Base-by-base conservation (phyloP, 164 flowering plant genomes). In the Aristolochia californica region DNA sequence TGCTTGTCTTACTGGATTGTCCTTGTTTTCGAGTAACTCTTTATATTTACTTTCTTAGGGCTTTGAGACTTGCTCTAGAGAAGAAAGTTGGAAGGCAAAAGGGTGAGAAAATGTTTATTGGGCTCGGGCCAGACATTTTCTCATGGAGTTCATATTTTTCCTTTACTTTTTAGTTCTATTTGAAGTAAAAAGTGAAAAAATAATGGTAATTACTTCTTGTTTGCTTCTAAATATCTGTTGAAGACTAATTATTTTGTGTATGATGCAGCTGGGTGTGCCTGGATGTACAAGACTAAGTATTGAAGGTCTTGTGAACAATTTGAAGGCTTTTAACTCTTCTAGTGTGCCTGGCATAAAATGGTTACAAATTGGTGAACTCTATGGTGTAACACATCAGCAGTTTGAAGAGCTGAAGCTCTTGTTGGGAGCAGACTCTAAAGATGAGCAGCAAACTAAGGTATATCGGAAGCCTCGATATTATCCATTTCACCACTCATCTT, bases 181-280 rank as follows among this genome's bases (percentile, higher is more conserved):
- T n/a, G 5, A 5, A 8, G 27, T 23, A 52, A 52, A 1, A 22
- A 52, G 55, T 52, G n/a, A 1, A 22, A 16, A 26, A 20, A 10
- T 52, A 11, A 2, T 23, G 43, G 14, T 54, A 17, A 2, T 54
- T 22, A 14, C 16, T 5, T 11, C 21, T 10, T 15, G 7, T 50
- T 22, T 8, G 4, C 43, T 16, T 27, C 28, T 27, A 25, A 18
- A 54, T 54, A 16, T 17, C 2, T 16, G 43, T 54, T 54, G 28
- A 18, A 15, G 56, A 54, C 20, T 15, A 54, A 24, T 54, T 54
- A 4, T 54, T 28, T 28, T 26, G 40, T 55, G 52, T 56, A 45
- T 44, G 14, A 50, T 79, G 75, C 88, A 93, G 99, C 74, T 89
- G 62, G 62, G 75, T 70, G 88, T 93, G 56, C 84, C 93, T 48